A percentile compares a stretch with the other conserved stretches of the same genome.
phyloP scores from a whole-genome alignment of 345 rosid genomes.

The Noccaea caerulescens region DNA sequence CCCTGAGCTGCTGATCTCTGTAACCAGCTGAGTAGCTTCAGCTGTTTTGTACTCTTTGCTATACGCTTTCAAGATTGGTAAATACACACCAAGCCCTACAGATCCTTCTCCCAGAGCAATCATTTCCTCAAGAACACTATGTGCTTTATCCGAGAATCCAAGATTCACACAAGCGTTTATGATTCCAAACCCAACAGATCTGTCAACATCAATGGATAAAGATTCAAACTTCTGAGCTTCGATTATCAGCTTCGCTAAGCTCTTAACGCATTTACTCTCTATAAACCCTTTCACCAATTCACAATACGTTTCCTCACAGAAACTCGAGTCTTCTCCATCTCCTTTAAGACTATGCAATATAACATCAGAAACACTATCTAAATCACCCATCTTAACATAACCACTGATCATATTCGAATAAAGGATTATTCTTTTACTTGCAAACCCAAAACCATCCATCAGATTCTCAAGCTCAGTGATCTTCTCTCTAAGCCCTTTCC shows the following conservation, averaged over 20 bases:
- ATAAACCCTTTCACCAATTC: constrained; percentile 75
- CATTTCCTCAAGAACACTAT: constrained; percentile 79
- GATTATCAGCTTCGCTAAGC: constrained; percentile 65
- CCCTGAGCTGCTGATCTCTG: constrained; percentile 71
- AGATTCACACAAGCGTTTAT: constrained; percentile 75
- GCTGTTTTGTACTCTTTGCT: constrained; percentile 81
- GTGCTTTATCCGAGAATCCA: constrained; percentile 84
- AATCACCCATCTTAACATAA: constrained; percentile 62
- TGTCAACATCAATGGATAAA: constrained; percentile 41
- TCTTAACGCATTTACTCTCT: constrained; percentile 61
- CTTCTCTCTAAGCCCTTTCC: constrained; percentile 70
- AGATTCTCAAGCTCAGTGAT: constrained; percentile 63
- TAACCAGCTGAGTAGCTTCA: constrained; percentile 89
- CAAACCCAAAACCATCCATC: constrained; percentile 66
- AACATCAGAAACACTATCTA: constrained; percentile 58
- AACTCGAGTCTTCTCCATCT: constrained; percentile 46
- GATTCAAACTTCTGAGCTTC: constrained; percentile 78
- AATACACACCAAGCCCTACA: constrained; percentile 75
- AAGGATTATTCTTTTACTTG: constrained; percentile 43
- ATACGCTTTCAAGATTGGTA: constrained; percentile 85
- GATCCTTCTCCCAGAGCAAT: constrained; percentile 63
- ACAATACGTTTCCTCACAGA: constrained; percentile 59
- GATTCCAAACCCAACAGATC: constrained; percentile 72
- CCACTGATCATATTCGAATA: constrained; percentile 69
- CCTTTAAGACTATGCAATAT: constrained; percentile 49